Conservation (phyloP, 306 rosid species). For the Ormosia emarginata region DNA sequence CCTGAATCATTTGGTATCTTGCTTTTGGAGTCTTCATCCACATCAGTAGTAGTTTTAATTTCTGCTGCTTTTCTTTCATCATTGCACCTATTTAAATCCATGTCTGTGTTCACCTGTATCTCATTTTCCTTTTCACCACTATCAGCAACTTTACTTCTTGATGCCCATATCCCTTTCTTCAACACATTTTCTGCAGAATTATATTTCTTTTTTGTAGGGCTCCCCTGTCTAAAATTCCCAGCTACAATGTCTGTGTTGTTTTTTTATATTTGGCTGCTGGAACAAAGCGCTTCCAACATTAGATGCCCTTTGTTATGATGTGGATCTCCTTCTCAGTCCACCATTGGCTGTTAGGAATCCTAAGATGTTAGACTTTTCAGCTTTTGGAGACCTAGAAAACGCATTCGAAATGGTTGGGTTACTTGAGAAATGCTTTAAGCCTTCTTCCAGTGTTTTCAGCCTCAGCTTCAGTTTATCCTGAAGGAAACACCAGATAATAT, state of each 20-base stretch:
- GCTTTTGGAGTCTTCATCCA: slow-evolving; percentile 29
- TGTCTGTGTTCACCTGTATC: slow-evolving; percentile 24
- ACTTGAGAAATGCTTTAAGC: slow-evolving; percentile 58
- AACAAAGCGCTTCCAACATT: slow-evolving; percentile 39
- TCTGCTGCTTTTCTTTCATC: slow-evolving; percentile 26
- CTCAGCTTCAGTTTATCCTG: slow-evolving; percentile 89
- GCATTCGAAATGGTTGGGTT: slow-evolving; percentile 30
- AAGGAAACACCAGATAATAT: slow-evolving; percentile 8
- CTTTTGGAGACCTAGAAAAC: slow-evolving; percentile 44
- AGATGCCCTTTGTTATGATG: slow-evolving; percentile 75
- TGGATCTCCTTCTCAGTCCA: slow-evolving; percentile 68
- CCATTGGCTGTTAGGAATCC: slow-evolving; percentile 59
- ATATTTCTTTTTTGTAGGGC: slow-evolving; percentile 39
- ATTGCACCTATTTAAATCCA: not conserved
- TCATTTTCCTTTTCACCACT: slow-evolving; percentile 66
- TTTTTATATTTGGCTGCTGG: slow-evolving; percentile 40
- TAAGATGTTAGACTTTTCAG: slow-evolving; percentile 64
- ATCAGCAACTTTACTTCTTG: slow-evolving; percentile 71
- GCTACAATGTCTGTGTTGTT: slow-evolving; percentile 23
- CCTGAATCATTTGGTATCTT: slow-evolving; percentile 28
- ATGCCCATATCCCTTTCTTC: slow-evolving; percentile 64
- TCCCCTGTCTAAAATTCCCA: slow-evolving; percentile 30
- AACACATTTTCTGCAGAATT: slow-evolving; percentile 46
- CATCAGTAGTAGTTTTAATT: slow-evolving; percentile 13
- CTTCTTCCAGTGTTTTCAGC: slow-evolving; percentile 77